These are phyloP conservation scores for Trichoderma pleuroti DNA, from an alignment of 2,329 filamentous ascomycete genomes.

Conservation along the genomic window DNA sequence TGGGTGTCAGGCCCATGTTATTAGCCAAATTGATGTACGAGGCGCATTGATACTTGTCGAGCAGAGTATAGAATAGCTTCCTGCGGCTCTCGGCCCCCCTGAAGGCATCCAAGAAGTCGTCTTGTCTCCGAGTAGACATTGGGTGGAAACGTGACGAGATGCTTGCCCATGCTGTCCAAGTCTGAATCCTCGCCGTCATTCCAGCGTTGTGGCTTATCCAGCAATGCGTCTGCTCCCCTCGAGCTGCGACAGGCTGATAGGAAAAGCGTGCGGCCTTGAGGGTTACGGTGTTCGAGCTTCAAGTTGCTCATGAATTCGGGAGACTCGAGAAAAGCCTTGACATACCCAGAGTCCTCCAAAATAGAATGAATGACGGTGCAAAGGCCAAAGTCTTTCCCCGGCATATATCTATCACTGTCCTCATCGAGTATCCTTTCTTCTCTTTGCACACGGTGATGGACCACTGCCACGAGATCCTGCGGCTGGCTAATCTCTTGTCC, in stretches of 20 bases:
- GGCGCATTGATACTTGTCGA: neutral
- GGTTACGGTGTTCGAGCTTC: neutral
- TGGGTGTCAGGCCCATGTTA: neutral
- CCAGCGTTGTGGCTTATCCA: neutral
- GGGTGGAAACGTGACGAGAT: neutral
- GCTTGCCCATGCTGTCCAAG: neutral
- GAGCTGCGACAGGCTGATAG: neutral
- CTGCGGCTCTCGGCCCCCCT: neutral
- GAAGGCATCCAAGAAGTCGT: neutral
- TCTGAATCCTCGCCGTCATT: neutral
- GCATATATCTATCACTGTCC: neutral
- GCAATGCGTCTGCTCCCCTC: neutral
- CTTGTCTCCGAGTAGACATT: neutral
- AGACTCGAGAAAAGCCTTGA: neutral
- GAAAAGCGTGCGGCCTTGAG: slow-evolving; percentile 1
- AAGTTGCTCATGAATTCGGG: neutral
- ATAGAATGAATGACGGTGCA: neutral
- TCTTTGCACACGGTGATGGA: neutral
- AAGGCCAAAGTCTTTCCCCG: neutral
- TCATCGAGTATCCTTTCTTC: neutral
- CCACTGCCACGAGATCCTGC: neutral
- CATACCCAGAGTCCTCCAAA: neutral
- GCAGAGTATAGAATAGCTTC: neutral
- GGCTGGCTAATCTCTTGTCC: neutral
- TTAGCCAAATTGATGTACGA: neutral